Base-by-base conservation (phyloP, 2,329 filamentous ascomycete genomes). In the Exophiala viscosa region DNA sequence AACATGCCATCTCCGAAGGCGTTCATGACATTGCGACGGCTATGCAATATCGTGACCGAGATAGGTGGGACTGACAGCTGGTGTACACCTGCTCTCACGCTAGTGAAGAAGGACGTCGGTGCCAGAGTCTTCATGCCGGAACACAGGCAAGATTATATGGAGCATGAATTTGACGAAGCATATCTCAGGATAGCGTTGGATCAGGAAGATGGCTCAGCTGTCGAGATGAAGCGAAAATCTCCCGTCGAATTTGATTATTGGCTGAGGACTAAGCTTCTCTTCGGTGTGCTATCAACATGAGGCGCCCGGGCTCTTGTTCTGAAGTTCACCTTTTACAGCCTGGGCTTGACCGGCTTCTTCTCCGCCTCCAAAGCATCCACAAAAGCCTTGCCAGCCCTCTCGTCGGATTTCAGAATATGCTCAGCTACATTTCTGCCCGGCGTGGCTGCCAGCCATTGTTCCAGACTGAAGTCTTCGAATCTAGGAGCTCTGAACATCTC, bases 381-480 rank as follows among this genome's bases (percentile, higher is more conserved):
- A 15, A 36, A 36, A 5, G 34, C 34, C 14, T 36, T 36, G 14
- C 34, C 34, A 13, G 34, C 34, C 14, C 34, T 36, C 34, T 36
- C 34, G 11, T 36, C 34, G 5, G 34, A 13, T 4, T 36, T 13
- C 34, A 36, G 34, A 36, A 36, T 36, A 36, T 36, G 34, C 14
- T 80, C 75, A 0, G 81, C 79, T 13, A 85, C 82, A 45, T 86
- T 76, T 43, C 83, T 78, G 0, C 79, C 71, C 0, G 85, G 85
- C 0, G 84, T 87, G 45, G 87, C 69, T 1, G 84, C 84, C 35
- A 88, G 72, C 85, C 84, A 88, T 66, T 88, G 84, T 0, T 80
- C 82, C 39, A 87, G 66, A 0, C 80, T 77, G 57, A 88, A 84
- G 62, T 88, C 85, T 0, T 79, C 34, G 81, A 1, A 87, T 82